Base-by-base conservation (phyloP, 306 rosid genomes). In the Cucumis melo region DNA sequence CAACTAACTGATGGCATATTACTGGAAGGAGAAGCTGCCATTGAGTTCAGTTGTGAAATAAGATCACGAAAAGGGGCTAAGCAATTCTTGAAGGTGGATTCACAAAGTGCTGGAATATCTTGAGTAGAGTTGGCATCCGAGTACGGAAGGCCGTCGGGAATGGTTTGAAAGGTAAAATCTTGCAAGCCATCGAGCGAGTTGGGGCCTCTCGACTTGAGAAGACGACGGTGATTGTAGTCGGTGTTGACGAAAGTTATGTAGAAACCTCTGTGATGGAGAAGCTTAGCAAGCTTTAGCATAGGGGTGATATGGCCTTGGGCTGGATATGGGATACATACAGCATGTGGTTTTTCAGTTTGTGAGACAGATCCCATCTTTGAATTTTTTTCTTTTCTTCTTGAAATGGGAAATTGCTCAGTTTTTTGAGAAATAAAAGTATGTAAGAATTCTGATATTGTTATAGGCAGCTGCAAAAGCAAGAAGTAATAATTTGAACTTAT, bases 81-180 rank as follows among this genome's bases (percentile, higher is more conserved):
- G 60, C 90, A 88, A 32, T 80, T 41, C 10, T 2, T 84, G 6
- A 51, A 55, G 0, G 85, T 88, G 20, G 96, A 84, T 0, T 57
- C 59, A 6, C 87, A 81, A 0, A 88, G 41, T 39, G 87, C 16
- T 5, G 88, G 78, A 3, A 86, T 32, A 62, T 87, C 81, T 78
- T 88, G 91, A 3, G 90, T 85, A 17, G 48, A 86, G 9, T 91
- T 86, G 1, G 57, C 74, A 1, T 89, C 80, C 0, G 85, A 19
- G 12, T 78, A 83, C 0, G 96, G 93, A 6, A 88, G 90, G 21
- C 96, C 91, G 0, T 91, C 91, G 0, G 91, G 41, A 11, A 71
- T 71, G n/a, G 58, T 48, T 27, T 5, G 6, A 42, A 71, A 71
- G 2, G 6, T 21, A 71, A 71, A 71, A 27, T 16, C 24, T 0